Evolutionary conservation across 108 stramenopile species (phyloP).

Genomic region (Cyclotella atomus): DNA sequence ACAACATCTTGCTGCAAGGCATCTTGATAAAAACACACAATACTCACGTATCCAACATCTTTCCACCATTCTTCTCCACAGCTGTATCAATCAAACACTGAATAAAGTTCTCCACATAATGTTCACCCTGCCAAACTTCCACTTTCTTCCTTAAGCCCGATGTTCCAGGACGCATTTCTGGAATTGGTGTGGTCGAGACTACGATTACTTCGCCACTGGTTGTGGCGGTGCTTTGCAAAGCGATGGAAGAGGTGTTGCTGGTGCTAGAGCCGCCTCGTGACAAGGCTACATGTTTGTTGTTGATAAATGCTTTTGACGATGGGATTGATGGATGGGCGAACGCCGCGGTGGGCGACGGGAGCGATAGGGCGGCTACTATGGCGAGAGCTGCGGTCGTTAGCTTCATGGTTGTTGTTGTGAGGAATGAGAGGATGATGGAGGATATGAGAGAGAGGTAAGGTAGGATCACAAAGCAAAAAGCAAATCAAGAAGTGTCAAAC

Average conservation of each 20-base stretch:
- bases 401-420: no score
- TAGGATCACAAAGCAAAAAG: no score
- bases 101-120: conserved; percentile 98
- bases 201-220: conserved; percentile 6
- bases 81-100: conserved; percentile 93
- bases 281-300: not conserved
- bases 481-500: no score
- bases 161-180: conserved; percentile 92
- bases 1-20: no score
- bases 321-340: not conserved
- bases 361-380: conserved; percentile 3
- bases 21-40: not conserved
- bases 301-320: not conserved
- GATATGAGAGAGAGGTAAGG: no score
- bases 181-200: conserved; percentile 71
- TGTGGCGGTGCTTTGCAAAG: not conserved
- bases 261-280: not conserved
- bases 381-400: conserved; percentile 4
- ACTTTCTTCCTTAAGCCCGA: conserved; percentile 97
- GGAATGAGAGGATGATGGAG: no score
- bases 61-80: conserved; percentile 68
- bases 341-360: not conserved
- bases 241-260: not conserved
- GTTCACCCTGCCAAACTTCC: conserved; percentile 82
- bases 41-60: conserved; percentile 87